These are phyloP conservation scores for Calcarisporium arbuscula DNA, from an alignment of 2,329 filamentous ascomycete genomes.

Conservation along the genomic window DNA sequence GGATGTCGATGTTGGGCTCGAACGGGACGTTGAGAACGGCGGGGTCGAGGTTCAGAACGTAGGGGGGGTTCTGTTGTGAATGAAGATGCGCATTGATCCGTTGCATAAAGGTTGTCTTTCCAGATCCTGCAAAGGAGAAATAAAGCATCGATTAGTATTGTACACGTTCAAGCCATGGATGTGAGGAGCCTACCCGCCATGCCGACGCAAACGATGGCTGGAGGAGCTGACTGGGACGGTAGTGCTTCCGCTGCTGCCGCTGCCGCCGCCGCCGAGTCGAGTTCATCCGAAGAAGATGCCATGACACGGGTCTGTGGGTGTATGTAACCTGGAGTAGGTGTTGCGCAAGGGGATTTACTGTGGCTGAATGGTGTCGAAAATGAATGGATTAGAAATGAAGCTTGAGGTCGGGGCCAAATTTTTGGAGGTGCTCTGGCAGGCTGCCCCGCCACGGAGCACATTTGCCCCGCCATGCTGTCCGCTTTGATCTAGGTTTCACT, in stretches of 20 bases:
- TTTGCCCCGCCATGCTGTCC: too few relatives aligned
- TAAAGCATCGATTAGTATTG: background rate
- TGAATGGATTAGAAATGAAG: too few relatives aligned
- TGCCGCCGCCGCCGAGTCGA: constrained; percentile 17
- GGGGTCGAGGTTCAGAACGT: constrained; percentile 95
- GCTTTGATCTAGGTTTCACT: too few relatives aligned
- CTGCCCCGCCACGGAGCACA: too few relatives aligned
- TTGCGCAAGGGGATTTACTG: too few relatives aligned
- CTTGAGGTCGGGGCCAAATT: too few relatives aligned
- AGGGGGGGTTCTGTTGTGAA: constrained; percentile 71
- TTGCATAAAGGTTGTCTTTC: constrained; percentile 99
- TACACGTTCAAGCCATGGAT: constrained; percentile 2
- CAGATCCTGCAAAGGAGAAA: constrained; percentile 57
- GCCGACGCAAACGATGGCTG: constrained; percentile 87
- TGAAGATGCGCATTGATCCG: constrained; percentile 93
- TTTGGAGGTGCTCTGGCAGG: too few relatives aligned
- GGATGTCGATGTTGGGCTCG: constrained; percentile 96
- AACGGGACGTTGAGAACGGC: constrained; percentile 91
- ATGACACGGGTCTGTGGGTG: too few relatives aligned
- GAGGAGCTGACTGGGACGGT: constrained; percentile 58
- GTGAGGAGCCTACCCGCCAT: constrained; percentile 67
- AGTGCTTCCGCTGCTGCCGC: too few relatives aligned
- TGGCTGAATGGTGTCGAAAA: too few relatives aligned
- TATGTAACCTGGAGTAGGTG: too few relatives aligned
- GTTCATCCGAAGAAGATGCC: constrained; percentile 26